Evolutionary conservation across 2,329 filamentous ascomycete species (phyloP), one percentile per base, ranked within the genome.

Genomic region (Fusarium verticillioides): DNA sequence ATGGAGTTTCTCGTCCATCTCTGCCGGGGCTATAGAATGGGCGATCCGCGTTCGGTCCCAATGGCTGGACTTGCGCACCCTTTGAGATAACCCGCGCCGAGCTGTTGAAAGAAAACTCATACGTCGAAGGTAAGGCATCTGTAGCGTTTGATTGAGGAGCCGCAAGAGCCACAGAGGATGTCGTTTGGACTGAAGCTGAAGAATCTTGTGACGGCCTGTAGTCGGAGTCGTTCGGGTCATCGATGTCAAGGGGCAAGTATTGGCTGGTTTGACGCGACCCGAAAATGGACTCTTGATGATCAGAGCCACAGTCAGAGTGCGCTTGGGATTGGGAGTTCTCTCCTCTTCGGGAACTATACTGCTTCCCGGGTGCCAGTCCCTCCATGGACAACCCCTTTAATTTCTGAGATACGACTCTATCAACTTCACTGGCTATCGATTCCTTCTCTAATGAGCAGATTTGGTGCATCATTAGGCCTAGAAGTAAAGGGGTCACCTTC

Each of bases 401-500:
- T 28, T 15, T 46, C 26, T 46, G 44, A 28, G 28, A 50, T 9
- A 72, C 44, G 9, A 60, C 28, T 4, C 63, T 52, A 6, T 70
- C 60, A 6, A 74, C 30, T 19, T 74, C 62, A 9, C 21, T 18
- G 1, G n/a, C 4, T 5, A 73, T 36, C 1, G 28, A 26, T 5
- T 60, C 40, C 11, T 66, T 58, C 47, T 74, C 60, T 5, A 42
- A 43, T 0, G 57, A 30, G 19, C 43, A 52, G 4, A 74, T 66
- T 23, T 65, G 57, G 4, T 67, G 62, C 21, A 70, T 47, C 12
- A 74, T 49, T n/a, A 70, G 18, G 1, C 72, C 72, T 18, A 72
- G 3, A 21, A 74, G 19, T 18, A 74, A 18, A 5, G 72, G 72
- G 7, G 72, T 70, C 4, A 72, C 44, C 28, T 61, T 56, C 2